Base-by-base conservation (phyloP, 306 rosid genomes). In the Prunus fruticosa region DNA sequence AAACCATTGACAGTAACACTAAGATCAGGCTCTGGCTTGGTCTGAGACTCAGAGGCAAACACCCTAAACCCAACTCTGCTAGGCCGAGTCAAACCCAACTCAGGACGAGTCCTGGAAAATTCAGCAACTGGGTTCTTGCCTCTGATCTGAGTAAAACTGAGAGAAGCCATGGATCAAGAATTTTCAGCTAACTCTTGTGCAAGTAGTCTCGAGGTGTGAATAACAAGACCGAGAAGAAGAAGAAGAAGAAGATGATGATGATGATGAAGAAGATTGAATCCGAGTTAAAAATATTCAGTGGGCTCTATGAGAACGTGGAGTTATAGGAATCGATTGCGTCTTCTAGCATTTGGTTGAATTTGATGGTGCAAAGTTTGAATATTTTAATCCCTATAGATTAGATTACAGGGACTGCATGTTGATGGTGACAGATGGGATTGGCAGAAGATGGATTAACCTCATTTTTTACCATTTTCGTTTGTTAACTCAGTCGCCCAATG, bases 1-100 rank as follows among this genome's bases (percentile, higher is more conserved):
- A 95, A 80, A 30, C 99, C 97, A 78, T 90, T 92, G 20, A 95
- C 97, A 7, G 84, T 87, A 32, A 95, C 96, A 71, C 99, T 87
- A 13, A 95, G 99, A 89, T 95, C 97, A 50, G 99, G 99, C 80
- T 90, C 97, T 5, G 83, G 80, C 65, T 75, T 83, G 71, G 60
- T 20, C 79, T 86, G 89, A 1, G 93, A 85, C 82, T 84, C 91
- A 1, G 96, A 88, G 38, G 92, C 97, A 64, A 83, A 82, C 49
- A 90, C 91, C 89, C 82, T 88, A 22, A 89, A 88, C 67, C 89
- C 96, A 77, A 90, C 78, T 77, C 88, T 78, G 41, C 27, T 27
- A 15, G 90, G 90, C 62, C 84, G 82, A 77, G 16, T 19, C 56
- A 78, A 76, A 75, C 72, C 62, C 72, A 79, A 52, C 72, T 28